A percentile compares a stretch with the other conserved stretches of the same genome.
Evolutionary conservation across 805 yeast genomes (phyloP).

Genomic region (Zygoascus tannicola): DNA sequence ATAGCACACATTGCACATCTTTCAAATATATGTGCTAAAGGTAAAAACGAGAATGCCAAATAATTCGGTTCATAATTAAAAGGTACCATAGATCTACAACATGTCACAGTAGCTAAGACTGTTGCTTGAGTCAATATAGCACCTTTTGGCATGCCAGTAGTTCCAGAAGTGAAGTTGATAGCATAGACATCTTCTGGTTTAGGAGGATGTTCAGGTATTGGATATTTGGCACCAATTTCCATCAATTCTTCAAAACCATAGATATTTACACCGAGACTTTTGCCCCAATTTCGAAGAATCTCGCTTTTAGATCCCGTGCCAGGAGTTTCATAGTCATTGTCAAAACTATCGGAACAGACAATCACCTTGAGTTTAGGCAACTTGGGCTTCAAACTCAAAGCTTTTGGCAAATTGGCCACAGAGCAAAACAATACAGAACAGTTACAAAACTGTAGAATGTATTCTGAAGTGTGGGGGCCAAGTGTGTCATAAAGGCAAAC

Average conservation of each 20-base stretch:
- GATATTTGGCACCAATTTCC: conserved; percentile 36
- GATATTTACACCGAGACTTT: conserved; percentile 30
- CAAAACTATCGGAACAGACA: conserved; percentile 44
- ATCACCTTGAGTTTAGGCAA: conserved; percentile 40
- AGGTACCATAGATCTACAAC: conserved; percentile 22
- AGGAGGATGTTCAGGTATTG: conserved; percentile 41
- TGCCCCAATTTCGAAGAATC: conserved; percentile 23
- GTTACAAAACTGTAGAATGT: conserved; percentile 52
- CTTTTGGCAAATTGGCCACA: conserved; percentile 38
- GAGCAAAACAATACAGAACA: conserved; percentile 53
- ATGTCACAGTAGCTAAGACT: conserved; percentile 38
- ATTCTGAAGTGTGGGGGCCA: conserved; percentile 52
- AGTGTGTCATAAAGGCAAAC: conserved; percentile 50
- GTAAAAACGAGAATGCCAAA: conserved; percentile 35
- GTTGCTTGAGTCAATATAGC: conserved; percentile 47
- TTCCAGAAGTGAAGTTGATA: conserved; percentile 65
- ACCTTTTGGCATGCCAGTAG: conserved; percentile 70
- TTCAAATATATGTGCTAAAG: conserved; percentile 52
- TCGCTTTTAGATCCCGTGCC: conserved; percentile 27
- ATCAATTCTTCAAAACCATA: conserved; percentile 35
- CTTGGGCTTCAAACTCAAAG: conserved; percentile 38
- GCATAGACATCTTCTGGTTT: conserved; percentile 46
- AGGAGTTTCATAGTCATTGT: conserved; percentile 25
- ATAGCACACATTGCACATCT: conserved; percentile 39
- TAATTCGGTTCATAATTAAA: conserved; percentile 20